Conservation (phyloP, 2,329 filamentous ascomycete species). For the Phoma sp. region DNA sequence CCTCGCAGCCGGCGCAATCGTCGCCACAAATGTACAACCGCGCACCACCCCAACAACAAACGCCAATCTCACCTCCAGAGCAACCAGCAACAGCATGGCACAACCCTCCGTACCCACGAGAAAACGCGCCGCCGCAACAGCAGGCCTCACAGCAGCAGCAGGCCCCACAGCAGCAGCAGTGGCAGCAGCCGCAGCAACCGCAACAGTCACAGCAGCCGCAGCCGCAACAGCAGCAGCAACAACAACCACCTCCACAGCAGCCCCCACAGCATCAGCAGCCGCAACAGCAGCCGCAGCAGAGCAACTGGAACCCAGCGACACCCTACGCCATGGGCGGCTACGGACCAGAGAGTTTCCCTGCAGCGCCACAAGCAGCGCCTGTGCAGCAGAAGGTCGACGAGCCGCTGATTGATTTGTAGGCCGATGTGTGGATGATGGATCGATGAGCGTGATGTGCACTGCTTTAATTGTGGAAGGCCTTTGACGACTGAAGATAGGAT, state of each 20-base stretch:
- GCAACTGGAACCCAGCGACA: constrained; percentile 40
- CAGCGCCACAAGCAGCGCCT: constrained; percentile 63
- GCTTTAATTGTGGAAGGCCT: too few relatives aligned
- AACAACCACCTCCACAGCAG: constrained; percentile 20
- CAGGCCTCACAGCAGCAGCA: constrained; percentile 21
- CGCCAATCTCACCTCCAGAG: constrained; percentile 40
- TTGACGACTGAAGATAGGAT: too few relatives aligned
- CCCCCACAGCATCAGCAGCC: constrained; percentile 20
- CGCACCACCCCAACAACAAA: constrained; percentile 30
- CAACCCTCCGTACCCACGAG: constrained; percentile 41
- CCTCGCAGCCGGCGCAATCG: constrained; percentile 44
- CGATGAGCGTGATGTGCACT: neutral
- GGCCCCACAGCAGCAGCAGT: constrained; percentile 18
- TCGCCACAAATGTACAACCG: constrained; percentile 44
- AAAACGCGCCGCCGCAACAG: constrained; percentile 33
- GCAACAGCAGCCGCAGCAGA: constrained; percentile 39
- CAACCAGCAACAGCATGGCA: constrained; percentile 39
- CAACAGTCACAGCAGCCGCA: constrained; percentile 26
- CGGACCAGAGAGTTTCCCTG: constrained; percentile 64
- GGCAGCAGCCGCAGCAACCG: constrained; percentile 11
- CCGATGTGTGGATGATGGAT: neutral
- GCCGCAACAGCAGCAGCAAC: constrained; percentile 26
- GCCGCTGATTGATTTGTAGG: constrained; percentile 77
- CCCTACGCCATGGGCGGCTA: constrained; percentile 50
- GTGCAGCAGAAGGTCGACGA: constrained; percentile 67